Base-by-base conservation (phyloP, 257 asterid genomes). In the Striga asiatica region DNA sequence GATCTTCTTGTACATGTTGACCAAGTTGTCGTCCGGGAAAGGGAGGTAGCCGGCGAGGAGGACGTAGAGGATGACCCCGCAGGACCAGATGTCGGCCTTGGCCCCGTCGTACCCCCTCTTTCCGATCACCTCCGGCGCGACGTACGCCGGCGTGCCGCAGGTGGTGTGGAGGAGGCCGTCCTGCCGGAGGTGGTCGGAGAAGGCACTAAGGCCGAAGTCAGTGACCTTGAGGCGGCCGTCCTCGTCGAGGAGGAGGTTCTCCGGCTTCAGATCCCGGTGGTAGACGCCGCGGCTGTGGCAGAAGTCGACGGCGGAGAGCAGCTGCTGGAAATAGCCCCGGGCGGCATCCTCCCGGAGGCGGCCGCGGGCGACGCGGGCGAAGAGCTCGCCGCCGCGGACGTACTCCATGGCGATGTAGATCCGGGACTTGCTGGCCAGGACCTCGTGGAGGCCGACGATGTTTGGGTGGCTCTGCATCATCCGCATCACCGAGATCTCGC, bases 401-500 rank as follows among this genome's bases (percentile, higher is more conserved):
- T 61, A 71, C 61, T 83, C 94, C 94, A 83, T 78, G 19, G 84
- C 76, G 69, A 80, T 76, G 56, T 80, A 83, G 52, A 83, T 83
- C 69, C 75, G 78, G 2, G 82, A 46, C 37, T 80, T 83, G 72
- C 81, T 80, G 0, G 93, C 93, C 81, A 83, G 66, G 4, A 83
- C 89, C 56, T 83, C 93, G 67, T 83, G 76, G 41, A 83, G 89
- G 70, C 74, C 78, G 14, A 83, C 93, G 8, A 83, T 79, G 65
- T 77, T 75, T 0, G 84, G 93, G 22, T 83, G 93, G 65, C 38
- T 9, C 38, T 78, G 76, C 66, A 83, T 60, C 93, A 80, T 80
- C 64, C 77, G 80, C 93, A 83, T 83, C 17, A 80, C 86, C 0
- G 93, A 80, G 35, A 83, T 83, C 76, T 83, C 93, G 11, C 93